Conservation (phyloP, 257 asterid species). For the Ehretia macrophylla region DNA sequence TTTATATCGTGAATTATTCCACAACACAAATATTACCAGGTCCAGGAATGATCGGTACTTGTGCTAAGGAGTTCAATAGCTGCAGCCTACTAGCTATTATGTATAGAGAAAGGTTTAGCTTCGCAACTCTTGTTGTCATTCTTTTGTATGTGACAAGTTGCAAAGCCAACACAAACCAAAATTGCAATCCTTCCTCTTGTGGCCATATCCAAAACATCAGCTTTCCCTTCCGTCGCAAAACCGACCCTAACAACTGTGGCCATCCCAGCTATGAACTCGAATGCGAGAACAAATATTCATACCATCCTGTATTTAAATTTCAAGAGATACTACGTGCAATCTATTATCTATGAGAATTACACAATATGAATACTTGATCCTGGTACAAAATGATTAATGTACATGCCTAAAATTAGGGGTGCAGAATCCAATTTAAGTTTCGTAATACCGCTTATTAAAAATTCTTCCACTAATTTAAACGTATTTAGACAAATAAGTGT, state of each 20-base stretch:
- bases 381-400: too few species aligned
- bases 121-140: neutral
- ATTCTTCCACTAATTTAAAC: too few species aligned
- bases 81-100: too few species aligned
- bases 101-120: too few species aligned
- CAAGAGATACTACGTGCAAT: neutral
- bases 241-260: conserved; percentile 1
- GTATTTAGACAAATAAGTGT: too few species aligned
- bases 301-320: neutral
- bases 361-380: conserved; percentile 3
- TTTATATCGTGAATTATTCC: too few species aligned
- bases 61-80: too few species aligned
- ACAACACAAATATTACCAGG: too few species aligned
- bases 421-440: too few species aligned
- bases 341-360: neutral
- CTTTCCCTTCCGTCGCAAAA: neutral
- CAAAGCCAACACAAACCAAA: neutral
- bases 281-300: neutral
- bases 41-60: too few species aligned
- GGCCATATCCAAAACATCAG: neutral
- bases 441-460: too few species aligned
- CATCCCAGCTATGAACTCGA: neutral
- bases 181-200: conserved; percentile 2
- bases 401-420: too few species aligned
- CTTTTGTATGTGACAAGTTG: neutral